Evolutionary conservation across 1,284 basidiomycete genomes (phyloP).

Genomic region (Ceratobasidium sp.): DNA sequence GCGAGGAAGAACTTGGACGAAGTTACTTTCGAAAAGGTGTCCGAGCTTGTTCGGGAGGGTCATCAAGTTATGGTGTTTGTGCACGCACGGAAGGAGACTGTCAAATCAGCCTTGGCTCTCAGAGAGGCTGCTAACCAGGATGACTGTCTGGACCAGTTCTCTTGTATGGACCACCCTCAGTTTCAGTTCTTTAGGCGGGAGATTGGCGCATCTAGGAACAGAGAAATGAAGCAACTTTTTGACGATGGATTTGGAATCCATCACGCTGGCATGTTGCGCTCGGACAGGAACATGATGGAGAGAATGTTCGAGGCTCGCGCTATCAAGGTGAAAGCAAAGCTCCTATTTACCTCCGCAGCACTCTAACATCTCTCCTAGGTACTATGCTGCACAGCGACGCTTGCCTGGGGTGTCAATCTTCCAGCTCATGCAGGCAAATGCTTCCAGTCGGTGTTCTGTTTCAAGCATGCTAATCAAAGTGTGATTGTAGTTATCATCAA

Average conservation of each 20-base stretch:
- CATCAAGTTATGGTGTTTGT: slow-evolving; percentile 99
- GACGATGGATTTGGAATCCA: slow-evolving; percentile 97
- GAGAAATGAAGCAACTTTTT: slow-evolving; percentile 97
- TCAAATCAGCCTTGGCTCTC: slow-evolving; percentile 90
- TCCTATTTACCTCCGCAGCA: neutral
- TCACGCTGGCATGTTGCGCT: slow-evolving; percentile 97
- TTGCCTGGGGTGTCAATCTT: slow-evolving; percentile 99
- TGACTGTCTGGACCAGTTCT: slow-evolving; percentile 82
- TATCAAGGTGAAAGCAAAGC: slow-evolving; percentile 79
- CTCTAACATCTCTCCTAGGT: slow-evolving; percentile 69
- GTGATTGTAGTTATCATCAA: slow-evolving; percentile 87
- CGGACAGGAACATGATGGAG: slow-evolving; percentile 97
- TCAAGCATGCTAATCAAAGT: neutral
- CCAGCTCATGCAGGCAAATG: slow-evolving; percentile 93
- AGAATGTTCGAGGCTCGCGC: slow-evolving; percentile 91
- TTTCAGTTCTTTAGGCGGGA: slow-evolving; percentile 83
- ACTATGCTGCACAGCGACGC: slow-evolving; percentile 96
- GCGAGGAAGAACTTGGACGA: slow-evolving; percentile 91
- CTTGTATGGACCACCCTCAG: slow-evolving; percentile 82
- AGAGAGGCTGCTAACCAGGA: slow-evolving; percentile 86
- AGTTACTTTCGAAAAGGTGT: slow-evolving; percentile 92
- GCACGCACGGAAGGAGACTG: slow-evolving; percentile 98
- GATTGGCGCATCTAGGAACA: slow-evolving; percentile 87
- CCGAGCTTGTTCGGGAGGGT: slow-evolving; percentile 84
- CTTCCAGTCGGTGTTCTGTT: neutral